Conservation (phyloP, 805 yeast genomes). For the Teunomyces kruisii region DNA sequence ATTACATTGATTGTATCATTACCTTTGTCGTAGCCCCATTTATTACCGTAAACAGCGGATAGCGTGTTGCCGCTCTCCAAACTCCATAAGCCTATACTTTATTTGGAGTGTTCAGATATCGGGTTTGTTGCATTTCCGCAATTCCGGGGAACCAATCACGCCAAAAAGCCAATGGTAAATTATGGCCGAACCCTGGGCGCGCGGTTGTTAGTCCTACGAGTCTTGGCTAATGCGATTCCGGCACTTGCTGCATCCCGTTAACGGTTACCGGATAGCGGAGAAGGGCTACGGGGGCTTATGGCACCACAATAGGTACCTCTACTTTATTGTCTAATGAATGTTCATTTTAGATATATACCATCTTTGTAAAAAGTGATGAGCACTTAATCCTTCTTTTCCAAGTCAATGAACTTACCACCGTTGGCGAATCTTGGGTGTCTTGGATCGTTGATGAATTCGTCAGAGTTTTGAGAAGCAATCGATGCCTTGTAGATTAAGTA, state of each 20-base stretch:
- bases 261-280: too few relatives aligned
- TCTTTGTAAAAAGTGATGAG: neutral
- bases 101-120: too few relatives aligned
- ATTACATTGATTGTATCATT: neutral
- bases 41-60: too few relatives aligned
- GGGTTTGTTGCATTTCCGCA: too few relatives aligned
- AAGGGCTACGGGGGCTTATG: too few relatives aligned
- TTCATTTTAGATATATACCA: conserved; percentile 3
- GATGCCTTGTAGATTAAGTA: conserved; percentile 70
- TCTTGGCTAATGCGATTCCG: neutral
- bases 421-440: conserved; percentile 85
- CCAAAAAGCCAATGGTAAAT: neutral
- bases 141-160: neutral
- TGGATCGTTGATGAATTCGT: conserved; percentile 89
- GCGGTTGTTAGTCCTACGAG: too few relatives aligned
- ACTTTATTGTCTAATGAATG: conserved; percentile 2
- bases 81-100: too few relatives aligned
- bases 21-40: too few relatives aligned
- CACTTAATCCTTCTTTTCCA: conserved; percentile 20
- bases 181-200: neutral
- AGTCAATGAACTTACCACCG: conserved; percentile 44
- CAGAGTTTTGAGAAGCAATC: conserved; percentile 64
- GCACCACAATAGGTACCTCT: neutral
- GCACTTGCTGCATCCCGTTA: neutral
- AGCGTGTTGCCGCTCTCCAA: too few relatives aligned